phyloP scores from a whole-genome alignment of 2,329 filamentous ascomycete species.

The Phialocephala sp. region DNA sequence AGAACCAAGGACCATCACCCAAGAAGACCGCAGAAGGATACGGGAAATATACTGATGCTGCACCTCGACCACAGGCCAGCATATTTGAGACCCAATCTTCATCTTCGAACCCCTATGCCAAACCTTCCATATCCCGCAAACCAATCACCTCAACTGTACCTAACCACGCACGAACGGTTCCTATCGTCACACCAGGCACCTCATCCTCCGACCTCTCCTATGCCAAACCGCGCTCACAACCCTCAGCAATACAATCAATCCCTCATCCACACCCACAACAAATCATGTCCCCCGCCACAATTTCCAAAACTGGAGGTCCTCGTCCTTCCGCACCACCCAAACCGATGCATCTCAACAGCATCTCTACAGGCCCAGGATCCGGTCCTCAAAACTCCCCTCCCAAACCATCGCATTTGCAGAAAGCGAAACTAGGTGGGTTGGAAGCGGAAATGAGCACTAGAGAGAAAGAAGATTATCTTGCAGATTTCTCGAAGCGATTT shows the following conservation, averaged over 20 bases:
- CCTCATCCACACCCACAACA: slow-evolving; percentile 12
- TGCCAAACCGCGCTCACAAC: slow-evolving; percentile 35
- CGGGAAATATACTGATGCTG: slow-evolving; percentile 75
- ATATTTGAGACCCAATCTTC: slow-evolving; percentile 28
- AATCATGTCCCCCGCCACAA: slow-evolving; percentile 32
- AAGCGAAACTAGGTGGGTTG: slow-evolving; percentile 47
- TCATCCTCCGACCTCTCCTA: slow-evolving; percentile 33
- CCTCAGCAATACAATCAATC: slow-evolving; percentile 16
- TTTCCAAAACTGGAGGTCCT: slow-evolving; percentile 41
- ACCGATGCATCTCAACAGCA: slow-evolving; percentile 64
- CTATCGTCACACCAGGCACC: slow-evolving; percentile 7
- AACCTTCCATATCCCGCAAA: slow-evolving; percentile 50
- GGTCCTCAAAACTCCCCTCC: slow-evolving; percentile 51
- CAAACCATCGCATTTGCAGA: slow-evolving; percentile 37
- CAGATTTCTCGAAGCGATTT: slow-evolving; percentile 81
- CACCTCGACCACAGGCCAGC: slow-evolving; percentile 24
- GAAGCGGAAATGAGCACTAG: slow-evolving; percentile 59
- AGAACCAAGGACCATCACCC: slow-evolving; percentile 68
- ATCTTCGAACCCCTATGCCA: slow-evolving; percentile 36
- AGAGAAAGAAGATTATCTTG: slow-evolving; percentile 69
- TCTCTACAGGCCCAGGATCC: slow-evolving; percentile 48
- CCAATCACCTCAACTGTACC: slow-evolving; percentile 45
- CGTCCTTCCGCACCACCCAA: slow-evolving; percentile 66
- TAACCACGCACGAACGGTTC: slow-evolving; percentile 33
- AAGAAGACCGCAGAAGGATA: slow-evolving; percentile 86